These are phyloP conservation scores for Lepraria neglecta DNA, from an alignment of 495 filamentous ascomycete species.

Conservation along the genomic window DNA sequence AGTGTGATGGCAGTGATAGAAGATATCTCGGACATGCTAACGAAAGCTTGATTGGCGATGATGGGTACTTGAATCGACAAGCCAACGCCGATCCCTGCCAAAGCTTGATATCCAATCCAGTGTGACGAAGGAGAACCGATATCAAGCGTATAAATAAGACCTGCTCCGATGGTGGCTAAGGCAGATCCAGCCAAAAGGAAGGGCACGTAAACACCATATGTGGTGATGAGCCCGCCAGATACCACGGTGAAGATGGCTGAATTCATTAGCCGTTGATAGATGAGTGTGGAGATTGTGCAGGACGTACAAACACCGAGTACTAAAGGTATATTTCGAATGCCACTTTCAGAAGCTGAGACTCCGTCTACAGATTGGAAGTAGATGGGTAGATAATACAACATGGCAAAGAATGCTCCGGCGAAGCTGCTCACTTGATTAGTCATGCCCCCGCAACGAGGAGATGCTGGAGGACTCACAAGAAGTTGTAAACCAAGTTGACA, in stretches of 20 bases:
- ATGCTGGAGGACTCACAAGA: conserved; percentile 25
- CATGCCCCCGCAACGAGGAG: no score
- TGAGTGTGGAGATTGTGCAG: conserved; percentile 21
- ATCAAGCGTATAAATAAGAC: conserved; percentile 50
- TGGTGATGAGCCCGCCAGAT: conserved; percentile 47
- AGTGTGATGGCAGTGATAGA: conserved; percentile 32
- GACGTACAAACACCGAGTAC: conserved; percentile 44
- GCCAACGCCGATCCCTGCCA: conserved; percentile 55
- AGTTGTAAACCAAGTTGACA: conserved; percentile 24
- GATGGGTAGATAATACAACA: conserved; percentile 57
- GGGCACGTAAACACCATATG: conserved; percentile 56
- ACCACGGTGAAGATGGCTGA: conserved; percentile 32
- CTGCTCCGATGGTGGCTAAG: conserved; percentile 48
- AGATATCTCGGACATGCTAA: conserved; percentile 48
- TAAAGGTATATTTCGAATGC: conserved; percentile 61
- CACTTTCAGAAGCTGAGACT: conserved; percentile 43
- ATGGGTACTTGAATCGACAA: conserved; percentile 39
- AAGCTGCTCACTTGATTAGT: conserved; percentile 27
- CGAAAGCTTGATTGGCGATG: conserved; percentile 32
- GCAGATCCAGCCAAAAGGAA: conserved; percentile 44
- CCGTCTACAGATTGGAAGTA: conserved; percentile 54
- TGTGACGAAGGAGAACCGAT: conserved; percentile 38
- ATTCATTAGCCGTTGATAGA: conserved; percentile 10
- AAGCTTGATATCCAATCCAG: conserved; percentile 56
- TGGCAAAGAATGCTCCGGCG: conserved; percentile 39